These are phyloP conservation scores for Thraustochytrium sp. DNA, from an alignment of 352 stramenopile genomes.

Conservation along the genomic window DNA sequence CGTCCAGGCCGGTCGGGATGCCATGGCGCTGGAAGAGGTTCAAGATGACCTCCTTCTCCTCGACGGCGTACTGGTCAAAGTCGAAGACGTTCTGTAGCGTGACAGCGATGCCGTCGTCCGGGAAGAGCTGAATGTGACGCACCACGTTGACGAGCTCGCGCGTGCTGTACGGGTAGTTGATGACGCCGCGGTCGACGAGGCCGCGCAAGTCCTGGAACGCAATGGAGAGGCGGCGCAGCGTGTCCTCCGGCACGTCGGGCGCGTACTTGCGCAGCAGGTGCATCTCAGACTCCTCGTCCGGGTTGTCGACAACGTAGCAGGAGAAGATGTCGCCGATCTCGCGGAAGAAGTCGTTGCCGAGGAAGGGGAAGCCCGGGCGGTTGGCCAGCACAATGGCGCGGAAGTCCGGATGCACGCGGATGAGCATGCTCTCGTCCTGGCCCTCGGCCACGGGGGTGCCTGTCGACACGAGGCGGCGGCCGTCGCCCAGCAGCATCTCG, in stretches of 20 bases:
- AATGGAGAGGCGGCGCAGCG: slow-evolving; percentile 70
- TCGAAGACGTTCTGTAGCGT: slow-evolving; percentile 86
- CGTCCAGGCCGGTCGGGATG: slow-evolving; percentile 40
- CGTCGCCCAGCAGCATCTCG: slow-evolving; percentile 83
- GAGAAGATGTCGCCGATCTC: slow-evolving; percentile 89
- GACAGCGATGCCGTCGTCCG: slow-evolving; percentile 74
- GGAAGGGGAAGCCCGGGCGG: slow-evolving; percentile 85
- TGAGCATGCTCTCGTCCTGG: slow-evolving; percentile 49
- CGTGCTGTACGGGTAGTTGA: slow-evolving; percentile 88
- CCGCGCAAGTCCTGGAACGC: slow-evolving; percentile 81
- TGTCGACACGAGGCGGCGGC: slow-evolving; percentile 65
- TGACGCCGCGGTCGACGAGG: slow-evolving; percentile 73
- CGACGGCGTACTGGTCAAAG: slow-evolving; percentile 78
- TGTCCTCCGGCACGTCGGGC: slow-evolving; percentile 64
- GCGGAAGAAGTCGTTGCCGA: slow-evolving; percentile 90
- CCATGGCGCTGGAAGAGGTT: slow-evolving; percentile 65
- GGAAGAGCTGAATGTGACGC: slow-evolving; percentile 84
- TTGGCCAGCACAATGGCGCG: slow-evolving; percentile 87
- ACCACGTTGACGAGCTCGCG: slow-evolving; percentile 86
- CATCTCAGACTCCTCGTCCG: slow-evolving; percentile 80
- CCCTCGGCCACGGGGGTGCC: neutral
- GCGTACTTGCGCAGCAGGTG: slow-evolving; percentile 79
- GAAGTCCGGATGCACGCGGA: slow-evolving; percentile 83
- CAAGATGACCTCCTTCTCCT: slow-evolving; percentile 64
- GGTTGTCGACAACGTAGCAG: slow-evolving; percentile 80